These are phyloP conservation scores for Jimgerdemannia lactiflua DNA, from an alignment of 192 early-diverging fungal genomes.

Conservation along the genomic window DNA sequence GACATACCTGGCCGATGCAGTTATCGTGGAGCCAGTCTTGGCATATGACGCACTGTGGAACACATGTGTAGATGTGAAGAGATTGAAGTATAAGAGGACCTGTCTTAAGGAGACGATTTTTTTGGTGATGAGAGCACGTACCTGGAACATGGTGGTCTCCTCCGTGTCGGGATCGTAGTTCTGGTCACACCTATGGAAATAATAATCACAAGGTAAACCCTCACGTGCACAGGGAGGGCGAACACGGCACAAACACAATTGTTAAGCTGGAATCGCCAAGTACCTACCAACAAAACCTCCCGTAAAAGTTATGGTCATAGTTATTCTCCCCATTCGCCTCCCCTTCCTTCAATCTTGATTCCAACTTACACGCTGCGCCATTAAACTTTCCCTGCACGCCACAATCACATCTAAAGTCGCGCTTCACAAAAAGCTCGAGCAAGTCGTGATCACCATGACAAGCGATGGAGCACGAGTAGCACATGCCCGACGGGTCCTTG, in stretches of 20 bases:
- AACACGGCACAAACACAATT: background rate
- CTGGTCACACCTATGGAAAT: constrained; percentile 57
- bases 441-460: constrained; percentile 78
- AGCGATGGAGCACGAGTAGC: constrained; percentile 78
- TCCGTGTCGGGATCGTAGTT: constrained; percentile 74
- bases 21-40: constrained; percentile 83
- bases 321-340: constrained; percentile 62
- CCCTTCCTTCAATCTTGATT: constrained; percentile 9
- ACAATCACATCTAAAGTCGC: constrained; percentile 89
- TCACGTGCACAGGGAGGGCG: background rate
- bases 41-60: constrained; percentile 77
- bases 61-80: background rate
- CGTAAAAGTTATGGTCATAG: constrained; percentile 85
- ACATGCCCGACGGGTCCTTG: constrained; percentile 51
- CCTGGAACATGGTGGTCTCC: constrained; percentile 66
- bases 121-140: constrained; percentile 1
- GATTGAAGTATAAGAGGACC: background rate
- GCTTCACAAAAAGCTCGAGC: constrained; percentile 82
- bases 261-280: background rate
- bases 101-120: background rate
- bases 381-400: constrained; percentile 57
- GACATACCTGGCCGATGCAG: constrained; percentile 61
- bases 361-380: constrained; percentile 34
- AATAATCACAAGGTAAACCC: background rate
- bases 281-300: constrained; percentile 73